A percentile compares a stretch with the other conserved stretches of the same genome.
Conservation (phyloP, 2,329 filamentous ascomycete genomes). For the Sclerotinia spermophila region DNA sequence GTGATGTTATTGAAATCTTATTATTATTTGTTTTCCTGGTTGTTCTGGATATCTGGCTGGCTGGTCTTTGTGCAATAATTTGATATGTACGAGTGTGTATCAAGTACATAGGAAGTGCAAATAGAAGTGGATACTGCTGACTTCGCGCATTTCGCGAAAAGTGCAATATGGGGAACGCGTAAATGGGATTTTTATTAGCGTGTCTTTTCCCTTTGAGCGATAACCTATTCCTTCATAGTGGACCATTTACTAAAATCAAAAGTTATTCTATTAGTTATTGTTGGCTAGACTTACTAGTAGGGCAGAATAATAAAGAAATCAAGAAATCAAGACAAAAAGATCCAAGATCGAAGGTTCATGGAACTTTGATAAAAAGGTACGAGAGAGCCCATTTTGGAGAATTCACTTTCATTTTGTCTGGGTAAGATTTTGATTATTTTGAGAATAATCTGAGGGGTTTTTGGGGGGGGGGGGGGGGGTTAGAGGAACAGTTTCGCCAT, state of each 20-base stretch:
- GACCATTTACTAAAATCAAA: neutral
- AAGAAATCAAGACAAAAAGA: neutral
- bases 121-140: slow-evolving; percentile 8
- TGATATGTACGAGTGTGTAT: neutral
- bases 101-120: neutral
- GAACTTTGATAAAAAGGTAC: neutral
- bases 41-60: neutral
- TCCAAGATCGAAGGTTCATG: neutral
- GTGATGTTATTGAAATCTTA: neutral
- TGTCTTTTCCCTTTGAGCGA: neutral
- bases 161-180: slow-evolving; percentile 10
- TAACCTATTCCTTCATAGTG: too few relatives aligned
- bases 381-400: neutral
- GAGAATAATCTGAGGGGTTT: neutral
- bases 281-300: neutral
- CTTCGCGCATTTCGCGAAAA: slow-evolving; percentile 19
- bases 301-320: neutral
- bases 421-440: neutral
- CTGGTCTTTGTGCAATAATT: neutral
- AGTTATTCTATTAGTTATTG: neutral
- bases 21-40: neutral
- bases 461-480: too few relatives aligned
- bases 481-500: neutral
- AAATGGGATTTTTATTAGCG: slow-evolving; percentile 5
- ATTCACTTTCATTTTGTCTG: neutral